These are phyloP conservation scores for Xylariaceae sp. DNA, from an alignment of 2,329 filamentous ascomycete genomes.

Conservation along the genomic window DNA sequence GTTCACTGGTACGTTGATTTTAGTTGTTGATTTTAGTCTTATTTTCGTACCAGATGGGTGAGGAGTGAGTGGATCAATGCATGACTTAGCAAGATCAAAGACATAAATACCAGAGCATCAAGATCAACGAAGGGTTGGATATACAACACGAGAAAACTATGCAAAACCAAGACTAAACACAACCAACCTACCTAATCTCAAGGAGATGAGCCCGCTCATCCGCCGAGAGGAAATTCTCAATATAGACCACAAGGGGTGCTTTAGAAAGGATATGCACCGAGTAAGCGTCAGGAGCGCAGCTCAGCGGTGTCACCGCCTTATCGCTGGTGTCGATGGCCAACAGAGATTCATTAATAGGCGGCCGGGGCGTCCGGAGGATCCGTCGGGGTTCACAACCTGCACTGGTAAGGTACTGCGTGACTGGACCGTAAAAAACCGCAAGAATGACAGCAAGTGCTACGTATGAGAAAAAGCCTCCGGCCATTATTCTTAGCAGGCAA, in stretches of 20 bases:
- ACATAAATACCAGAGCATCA: background rate
- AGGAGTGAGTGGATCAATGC: background rate
- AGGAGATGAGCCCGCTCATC: conserved; percentile 45
- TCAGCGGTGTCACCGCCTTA: background rate
- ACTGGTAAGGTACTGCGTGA: background rate
- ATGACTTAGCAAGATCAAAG: background rate
- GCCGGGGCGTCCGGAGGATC: background rate
- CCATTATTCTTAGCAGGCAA: background rate
- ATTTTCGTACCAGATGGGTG: background rate
- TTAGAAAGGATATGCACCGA: conserved; percentile 44
- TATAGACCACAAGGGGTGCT: conserved; percentile 50
- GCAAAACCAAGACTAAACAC: background rate
- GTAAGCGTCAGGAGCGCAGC: background rate
- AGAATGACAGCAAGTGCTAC: background rate
- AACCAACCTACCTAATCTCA: conserved; percentile 44
- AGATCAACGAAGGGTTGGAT: no score
- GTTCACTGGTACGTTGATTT: conserved; percentile 33
- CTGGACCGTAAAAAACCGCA: background rate
- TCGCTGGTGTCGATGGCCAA: background rate
- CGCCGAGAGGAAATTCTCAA: conserved; percentile 47
- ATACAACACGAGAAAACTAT: background rate
- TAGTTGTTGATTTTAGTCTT: background rate
- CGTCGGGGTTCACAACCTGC: background rate
- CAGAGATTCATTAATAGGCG: background rate
- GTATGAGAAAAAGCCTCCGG: no score